Evolutionary conservation across 1,284 basidiomycete genomes (phyloP), one percentile per base, ranked within the genome.

Genomic region (Tremellales sp.): DNA sequence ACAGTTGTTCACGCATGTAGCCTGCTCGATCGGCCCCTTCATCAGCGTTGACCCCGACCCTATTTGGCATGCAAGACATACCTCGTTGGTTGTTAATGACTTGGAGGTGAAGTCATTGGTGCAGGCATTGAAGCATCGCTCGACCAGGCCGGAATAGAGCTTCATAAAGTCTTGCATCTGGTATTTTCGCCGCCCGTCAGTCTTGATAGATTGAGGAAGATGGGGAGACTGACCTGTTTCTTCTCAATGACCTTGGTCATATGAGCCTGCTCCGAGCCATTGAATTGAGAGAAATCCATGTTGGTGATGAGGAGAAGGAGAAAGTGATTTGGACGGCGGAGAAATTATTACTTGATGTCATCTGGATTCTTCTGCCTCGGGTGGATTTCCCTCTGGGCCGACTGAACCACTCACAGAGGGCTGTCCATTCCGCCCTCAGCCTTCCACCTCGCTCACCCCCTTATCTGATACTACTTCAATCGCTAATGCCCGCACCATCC

Each of bases 151-250:
- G n/a, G 91, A 89, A 77, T 97, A 97, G 72, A 97, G 85, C 65
- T 80, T 81, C 79, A 97, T 79, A 65, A 98, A 97, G 77, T 97
- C 94, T 79, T 94, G 88, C 92, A 97, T 95, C 89, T 97, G 73
- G 35, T 14, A 14, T 6, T 41, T 49, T 19, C 48, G 49, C 40
- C 10, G 29, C 29, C 29, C 10, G 16, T 10, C 16, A 10, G 16
- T 31, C 29, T 31, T 10, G 29, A 31, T 10, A 31, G 16, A 31
- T 10, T 31, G 28, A 33, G 19, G 26, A 38, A 10, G 7, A 18
- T 1, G 14, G 19, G 14, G 26, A 40, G 14, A 60, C 76, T 43
- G 52, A 85, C 90, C 84, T 94, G 91, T 77, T 87, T 91, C 78
- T 87, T 88, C 77, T 94, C 91, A 53, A 95, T 90, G 66, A 92